A percentile compares a stretch with the other conserved stretches of the same genome.
Evolutionary conservation across 2,329 filamentous ascomycete genomes (phyloP).

Genomic region (Apiospora kogelbergensis): DNA sequence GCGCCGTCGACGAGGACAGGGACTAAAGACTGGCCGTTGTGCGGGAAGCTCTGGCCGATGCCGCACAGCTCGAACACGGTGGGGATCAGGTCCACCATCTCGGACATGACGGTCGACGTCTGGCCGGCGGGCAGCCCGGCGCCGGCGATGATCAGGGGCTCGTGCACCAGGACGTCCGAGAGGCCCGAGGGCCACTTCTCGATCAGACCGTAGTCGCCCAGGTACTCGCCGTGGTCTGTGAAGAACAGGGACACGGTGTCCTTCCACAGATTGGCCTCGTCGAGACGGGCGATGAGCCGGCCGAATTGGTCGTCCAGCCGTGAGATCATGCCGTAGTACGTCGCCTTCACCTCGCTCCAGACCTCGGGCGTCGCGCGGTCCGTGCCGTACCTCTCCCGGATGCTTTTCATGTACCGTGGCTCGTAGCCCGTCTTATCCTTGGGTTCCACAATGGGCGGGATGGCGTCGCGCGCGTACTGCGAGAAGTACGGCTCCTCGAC

Average conservation of each 20-base stretch:
- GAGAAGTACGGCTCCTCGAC: constrained; percentile 49
- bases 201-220: constrained; percentile 47
- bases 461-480: constrained; percentile 40
- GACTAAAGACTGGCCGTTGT: constrained; percentile 35
- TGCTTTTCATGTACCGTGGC: constrained; percentile 40
- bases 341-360: constrained; percentile 40
- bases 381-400: constrained; percentile 38
- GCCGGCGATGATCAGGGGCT: constrained; percentile 42
- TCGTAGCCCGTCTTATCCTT: constrained; percentile 40
- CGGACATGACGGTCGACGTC: background rate
- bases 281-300: constrained; percentile 33
- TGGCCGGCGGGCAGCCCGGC: background rate
- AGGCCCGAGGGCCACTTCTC: constrained; percentile 49
- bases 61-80: constrained; percentile 41
- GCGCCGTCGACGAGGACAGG: background rate
- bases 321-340: constrained; percentile 45
- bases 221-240: constrained; percentile 47
- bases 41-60: constrained; percentile 38
- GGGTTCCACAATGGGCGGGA: constrained; percentile 17
- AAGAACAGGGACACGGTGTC: constrained; percentile 44
- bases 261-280: constrained; percentile 35
- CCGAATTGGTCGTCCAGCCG: constrained; percentile 47
- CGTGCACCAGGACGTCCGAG: constrained; percentile 40
- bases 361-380: constrained; percentile 37
- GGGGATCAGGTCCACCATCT: constrained; percentile 37